Conservation (phyloP, 202 grass and related monocot species). For the Bolboschoenoplectus hybrid region DNA sequence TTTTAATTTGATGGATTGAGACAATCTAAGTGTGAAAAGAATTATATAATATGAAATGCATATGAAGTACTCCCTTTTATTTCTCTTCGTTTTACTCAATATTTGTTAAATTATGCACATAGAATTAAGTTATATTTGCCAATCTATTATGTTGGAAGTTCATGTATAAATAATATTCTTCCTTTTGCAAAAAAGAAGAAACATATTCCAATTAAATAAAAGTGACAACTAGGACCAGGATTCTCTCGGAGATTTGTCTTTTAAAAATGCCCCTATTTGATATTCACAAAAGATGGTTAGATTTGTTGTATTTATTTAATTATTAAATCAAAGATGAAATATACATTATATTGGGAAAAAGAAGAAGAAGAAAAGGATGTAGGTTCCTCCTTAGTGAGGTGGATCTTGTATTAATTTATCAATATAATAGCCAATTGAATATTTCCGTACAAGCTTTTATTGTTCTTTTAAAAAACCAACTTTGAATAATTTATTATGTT, state of each 20-base stretch:
- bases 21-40: neutral
- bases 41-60: neutral
- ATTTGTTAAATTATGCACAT: neutral
- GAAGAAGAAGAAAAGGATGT: neutral
- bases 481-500: slow-evolving; percentile 12
- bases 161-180: neutral
- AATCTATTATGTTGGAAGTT: neutral
- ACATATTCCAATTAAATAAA: slow-evolving; percentile 10
- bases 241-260: slow-evolving; percentile 7
- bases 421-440: slow-evolving; percentile 4
- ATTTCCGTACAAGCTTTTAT: neutral
- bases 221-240: neutral
- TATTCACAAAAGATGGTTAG: neutral
- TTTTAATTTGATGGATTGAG: neutral
- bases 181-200: neutral
- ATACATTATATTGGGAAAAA: neutral
- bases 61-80: neutral
- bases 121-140: neutral
- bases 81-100: neutral
- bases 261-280: slow-evolving; percentile 26
- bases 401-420: neutral
- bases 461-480: neutral
- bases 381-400: slow-evolving; percentile 7
- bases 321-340: slow-evolving; percentile 23
- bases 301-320: slow-evolving; percentile 9